Base-by-base conservation (phyloP, 148 eudicot genomes). In the Chenopodium formosanum region DNA sequence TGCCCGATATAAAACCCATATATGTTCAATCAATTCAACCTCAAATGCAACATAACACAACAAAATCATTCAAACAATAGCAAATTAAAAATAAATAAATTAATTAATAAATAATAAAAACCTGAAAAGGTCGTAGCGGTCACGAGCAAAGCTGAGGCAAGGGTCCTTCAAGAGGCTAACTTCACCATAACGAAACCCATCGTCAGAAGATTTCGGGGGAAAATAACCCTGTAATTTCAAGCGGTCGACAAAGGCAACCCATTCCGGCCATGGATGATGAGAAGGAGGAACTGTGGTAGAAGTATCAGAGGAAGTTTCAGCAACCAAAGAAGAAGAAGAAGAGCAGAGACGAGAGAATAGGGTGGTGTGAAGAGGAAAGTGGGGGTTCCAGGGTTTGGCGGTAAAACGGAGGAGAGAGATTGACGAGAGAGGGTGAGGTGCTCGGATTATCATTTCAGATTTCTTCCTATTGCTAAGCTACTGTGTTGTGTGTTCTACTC, bases 201-300 rank as follows among this genome's bases (percentile, higher is more conserved):
- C 74, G 6, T n/a, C 23, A 4, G 74, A 23, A 44, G 58, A 67
- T 9, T 48, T 47, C 4, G 73, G 62, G 14, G 84, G 25, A 29
- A 95, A 48, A 87, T 94, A 96, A n/a, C 98, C 99, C 70, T 87
- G 86, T 70, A 88, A 78, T 82, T 90, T 89, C 83, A 96, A 83
- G 29, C 89, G 84, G 85, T 91, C 92, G 47, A 96, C 78, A 75
- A 96, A 95, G 78, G 85, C 67, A 44, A 92, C 88, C 98, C 98
- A 95, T 85, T 95, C 99, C 1, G 99, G 95, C 98, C 99, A 96
- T 0, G 97, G 94, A 58, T 94, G 88, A 67, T 22, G 75, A 48
- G 65, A 75, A 60, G 79, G n/a, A 31, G 69, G 10, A 9, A 83
- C 3, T 7, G 66, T n/a, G 4, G 78, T 14, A 23, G 79, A 70